A percentile compares a stretch with the other conserved stretches of the same genome.
These are phyloP conservation scores for Cladophialophora chaetospira DNA, from an alignment of 2,329 filamentous ascomycete genomes.

Conservation along the genomic window DNA sequence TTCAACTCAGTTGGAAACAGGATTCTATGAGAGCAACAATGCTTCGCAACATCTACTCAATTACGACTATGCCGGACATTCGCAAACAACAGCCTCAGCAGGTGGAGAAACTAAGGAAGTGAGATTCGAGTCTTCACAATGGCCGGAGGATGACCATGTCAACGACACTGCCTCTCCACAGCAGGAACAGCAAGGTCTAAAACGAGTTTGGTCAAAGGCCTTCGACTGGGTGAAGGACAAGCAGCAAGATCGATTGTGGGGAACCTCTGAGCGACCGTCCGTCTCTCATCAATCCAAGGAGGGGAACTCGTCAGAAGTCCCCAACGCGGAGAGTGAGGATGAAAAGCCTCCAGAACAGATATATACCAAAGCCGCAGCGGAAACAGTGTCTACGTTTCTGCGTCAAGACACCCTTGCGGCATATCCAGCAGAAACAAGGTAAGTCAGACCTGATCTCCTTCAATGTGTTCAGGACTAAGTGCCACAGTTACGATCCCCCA, in stretches of 20 bases:
- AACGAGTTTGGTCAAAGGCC: constrained; percentile 5
- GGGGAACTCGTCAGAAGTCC: background rate
- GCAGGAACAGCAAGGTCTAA: background rate
- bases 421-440: background rate
- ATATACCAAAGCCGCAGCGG: constrained; percentile 1
- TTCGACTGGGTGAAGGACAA: constrained; percentile 7
- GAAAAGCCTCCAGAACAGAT: background rate
- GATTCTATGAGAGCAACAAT: background rate
- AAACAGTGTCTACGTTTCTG: constrained; percentile 8
- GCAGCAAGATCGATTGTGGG: background rate
- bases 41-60: background rate
- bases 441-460: background rate
- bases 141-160: background rate
- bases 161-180: background rate
- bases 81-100: background rate
- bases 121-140: background rate
- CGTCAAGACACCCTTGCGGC: background rate
- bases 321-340: background rate
- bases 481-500: background rate
- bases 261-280: background rate
- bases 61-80: background rate
- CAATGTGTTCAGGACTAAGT: background rate
- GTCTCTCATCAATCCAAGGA: constrained; percentile 3
- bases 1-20: constrained; percentile 2
- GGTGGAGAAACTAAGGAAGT: background rate